Percentiles rank a stretch among this genome's conserved stretches.
Evolutionary conservation across 768 basidiomycete genomes (phyloP).

Genomic region (Amanita polypyramis): DNA sequence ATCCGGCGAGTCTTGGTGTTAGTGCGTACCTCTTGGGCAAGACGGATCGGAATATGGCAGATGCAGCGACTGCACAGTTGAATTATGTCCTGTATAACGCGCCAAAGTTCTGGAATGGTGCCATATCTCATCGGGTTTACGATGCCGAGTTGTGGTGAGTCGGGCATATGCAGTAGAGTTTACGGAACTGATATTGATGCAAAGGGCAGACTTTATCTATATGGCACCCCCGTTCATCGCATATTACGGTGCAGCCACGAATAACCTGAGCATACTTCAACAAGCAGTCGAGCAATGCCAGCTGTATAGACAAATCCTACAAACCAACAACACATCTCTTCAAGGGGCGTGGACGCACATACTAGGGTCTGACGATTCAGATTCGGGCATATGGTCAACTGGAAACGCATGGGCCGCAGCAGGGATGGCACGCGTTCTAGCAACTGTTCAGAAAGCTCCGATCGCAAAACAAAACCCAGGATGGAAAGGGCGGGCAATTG

Average conservation of each 20-base stretch:
- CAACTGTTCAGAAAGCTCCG: constrained; percentile 31
- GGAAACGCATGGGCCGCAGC: constrained; percentile 68
- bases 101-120: constrained; percentile 31
- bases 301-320: constrained; percentile 27
- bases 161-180: too few species aligned
- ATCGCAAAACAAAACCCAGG: constrained; percentile 11
- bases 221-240: constrained; percentile 43
- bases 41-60: constrained; percentile 19
- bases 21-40: constrained; percentile 33
- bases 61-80: constrained; percentile 22
- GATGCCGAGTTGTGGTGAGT: constrained; percentile 33
- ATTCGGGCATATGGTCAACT: constrained; percentile 35
- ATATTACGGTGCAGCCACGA: constrained; percentile 29
- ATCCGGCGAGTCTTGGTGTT: constrained; percentile 39
- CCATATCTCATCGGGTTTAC: constrained; percentile 32
- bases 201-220: constrained; percentile 38
- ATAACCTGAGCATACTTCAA: constrained; percentile 24
- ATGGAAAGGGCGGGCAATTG: constrained; percentile 18
- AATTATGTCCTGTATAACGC: constrained; percentile 23
- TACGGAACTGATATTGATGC: not conserved
- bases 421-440: constrained; percentile 53
- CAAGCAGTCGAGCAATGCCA: constrained; percentile 27
- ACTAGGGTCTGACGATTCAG: constrained; percentile 24
- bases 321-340: constrained; percentile 18
- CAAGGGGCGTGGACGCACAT: constrained; percentile 33